Conservation (phyloP, 2,329 filamentous ascomycete genomes). For the Diplocarpon mali region DNA sequence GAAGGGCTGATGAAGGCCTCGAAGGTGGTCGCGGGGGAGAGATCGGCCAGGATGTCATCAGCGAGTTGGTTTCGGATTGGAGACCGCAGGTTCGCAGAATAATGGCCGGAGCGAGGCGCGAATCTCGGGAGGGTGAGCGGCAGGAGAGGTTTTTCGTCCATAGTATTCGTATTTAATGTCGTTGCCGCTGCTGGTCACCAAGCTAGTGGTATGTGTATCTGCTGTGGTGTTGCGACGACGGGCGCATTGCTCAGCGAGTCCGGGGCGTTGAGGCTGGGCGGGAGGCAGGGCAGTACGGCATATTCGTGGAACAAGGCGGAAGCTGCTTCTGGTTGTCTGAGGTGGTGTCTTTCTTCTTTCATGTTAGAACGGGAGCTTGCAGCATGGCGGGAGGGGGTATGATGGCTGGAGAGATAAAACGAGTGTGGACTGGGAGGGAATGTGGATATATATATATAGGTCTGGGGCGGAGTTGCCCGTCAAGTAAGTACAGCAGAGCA, state of each 20-base stretch:
- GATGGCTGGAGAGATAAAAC: neutral
- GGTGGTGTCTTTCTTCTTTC: constrained; percentile 5
- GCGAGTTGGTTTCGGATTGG: constrained; percentile 20
- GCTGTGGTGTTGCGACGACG: constrained; percentile 4
- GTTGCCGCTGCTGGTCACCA: neutral
- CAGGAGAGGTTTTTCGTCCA: constrained; percentile 16
- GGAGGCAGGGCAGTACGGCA: constrained; percentile 8
- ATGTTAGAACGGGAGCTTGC: constrained; percentile 4
- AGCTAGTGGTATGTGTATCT: constrained; percentile 12
- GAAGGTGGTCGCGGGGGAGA: constrained; percentile 49
- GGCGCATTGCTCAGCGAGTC: constrained; percentile 13
- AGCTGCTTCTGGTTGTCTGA: constrained; percentile 8
- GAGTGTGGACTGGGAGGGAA: too few relatives aligned
- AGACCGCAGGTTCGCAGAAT: constrained; percentile 16
- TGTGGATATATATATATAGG: too few relatives aligned
- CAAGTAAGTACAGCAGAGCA: too few relatives aligned
- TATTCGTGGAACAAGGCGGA: constrained; percentile 12
- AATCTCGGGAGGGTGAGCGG: constrained; percentile 17
- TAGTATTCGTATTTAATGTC: constrained; percentile 9
- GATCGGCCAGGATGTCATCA: constrained; percentile 50
- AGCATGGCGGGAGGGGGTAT: constrained; percentile 1
- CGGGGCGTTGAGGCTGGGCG: constrained; percentile 7
- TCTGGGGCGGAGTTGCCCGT: too few relatives aligned
- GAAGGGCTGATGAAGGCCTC: constrained; percentile 46
- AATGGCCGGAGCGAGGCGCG: constrained; percentile 11